Base-by-base conservation (phyloP, 148 eudicot genomes). In the Rhododendron williamsianum region DNA sequence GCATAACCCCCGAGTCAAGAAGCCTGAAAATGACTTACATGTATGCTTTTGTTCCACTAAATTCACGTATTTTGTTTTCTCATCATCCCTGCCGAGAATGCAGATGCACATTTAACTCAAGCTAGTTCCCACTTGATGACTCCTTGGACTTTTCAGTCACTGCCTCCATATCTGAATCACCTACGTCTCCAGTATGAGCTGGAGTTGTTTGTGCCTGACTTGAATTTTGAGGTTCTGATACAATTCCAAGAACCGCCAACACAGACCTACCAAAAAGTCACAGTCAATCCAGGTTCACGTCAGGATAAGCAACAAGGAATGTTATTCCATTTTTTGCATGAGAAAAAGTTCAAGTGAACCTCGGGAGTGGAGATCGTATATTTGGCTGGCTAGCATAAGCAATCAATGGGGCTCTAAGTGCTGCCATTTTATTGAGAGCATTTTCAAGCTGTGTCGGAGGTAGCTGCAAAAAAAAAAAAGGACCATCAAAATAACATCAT, bases 371-470 rank as follows among this genome's bases (percentile, higher is more conserved):
- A 82, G 98, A 85, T 89, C 89, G 89, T 81, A 94, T 89, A 83
- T 92, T 86, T 63, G 94, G 92, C 88, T 94, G 95, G 91, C 83
- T 90, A 76, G 98, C 98, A 87, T 96, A 95, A 60, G 91, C 90
- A 84, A 90, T 88, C 84, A 96, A 88, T 52, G 98, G 94, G 79
- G 91, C 90, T 84, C 85, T 94, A 73, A 96, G 92, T 52, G 93
- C 96, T 21, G 95, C 92, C 25, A 87, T 92, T 90, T 92, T 94
- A 88, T 92, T 92, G 60, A 96, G 81, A 38, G 98, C 98, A 87
- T 89, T 90, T 93, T 96, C 99, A 83, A 96, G 97, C 88, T 94
- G 99, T 80, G 95, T 90, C 81, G 94, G 91, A 67, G 99, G 99
- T 77, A 96, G 89, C 99, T 96, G 91, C 60, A 16, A n/a, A 54